These are phyloP conservation scores for Coemansia sp. DNA, from an alignment of 192 early-diverging fungal genomes.

Conservation along the genomic window DNA sequence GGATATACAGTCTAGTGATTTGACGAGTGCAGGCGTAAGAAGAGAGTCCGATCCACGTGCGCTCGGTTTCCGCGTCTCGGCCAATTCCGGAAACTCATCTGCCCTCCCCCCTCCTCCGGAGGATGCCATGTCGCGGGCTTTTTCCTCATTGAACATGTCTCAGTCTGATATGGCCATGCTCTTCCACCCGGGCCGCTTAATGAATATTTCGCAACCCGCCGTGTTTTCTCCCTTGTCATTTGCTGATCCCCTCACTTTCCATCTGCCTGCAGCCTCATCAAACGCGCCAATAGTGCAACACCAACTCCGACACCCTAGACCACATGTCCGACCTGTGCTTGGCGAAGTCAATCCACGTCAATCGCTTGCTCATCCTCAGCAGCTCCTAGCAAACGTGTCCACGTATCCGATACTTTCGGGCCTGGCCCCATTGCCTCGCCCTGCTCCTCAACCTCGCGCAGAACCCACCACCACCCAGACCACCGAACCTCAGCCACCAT, in stretches of 20 bases:
- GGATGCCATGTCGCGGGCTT: not conserved
- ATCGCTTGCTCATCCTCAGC: not conserved
- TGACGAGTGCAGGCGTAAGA: not conserved
- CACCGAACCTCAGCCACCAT: not conserved
- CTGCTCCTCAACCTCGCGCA: not conserved
- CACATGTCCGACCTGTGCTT: not conserved
- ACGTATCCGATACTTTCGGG: not conserved
- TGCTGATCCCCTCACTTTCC: not conserved
- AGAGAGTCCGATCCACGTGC: slow-evolving; percentile 4
- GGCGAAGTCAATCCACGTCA: not conserved
- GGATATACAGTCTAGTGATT: not conserved
- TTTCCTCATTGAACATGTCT: not conserved
- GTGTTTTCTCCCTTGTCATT: not conserved
- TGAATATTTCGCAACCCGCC: not conserved
- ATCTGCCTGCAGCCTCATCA: not conserved
- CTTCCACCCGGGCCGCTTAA: not conserved
- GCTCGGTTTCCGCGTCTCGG: not conserved
- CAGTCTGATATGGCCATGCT: slow-evolving; percentile 10
- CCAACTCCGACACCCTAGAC: not conserved
- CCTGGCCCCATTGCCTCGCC: not conserved
- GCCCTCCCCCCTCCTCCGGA: not conserved
- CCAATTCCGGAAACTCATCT: not conserved
- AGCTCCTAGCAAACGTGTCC: not conserved
- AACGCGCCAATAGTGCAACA: not conserved
- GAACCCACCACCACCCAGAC: not conserved